A percentile compares a stretch with the other conserved stretches of the same genome.
Conservation (phyloP, 208 protist species). For the Novymonas esmeraldas region DNA sequence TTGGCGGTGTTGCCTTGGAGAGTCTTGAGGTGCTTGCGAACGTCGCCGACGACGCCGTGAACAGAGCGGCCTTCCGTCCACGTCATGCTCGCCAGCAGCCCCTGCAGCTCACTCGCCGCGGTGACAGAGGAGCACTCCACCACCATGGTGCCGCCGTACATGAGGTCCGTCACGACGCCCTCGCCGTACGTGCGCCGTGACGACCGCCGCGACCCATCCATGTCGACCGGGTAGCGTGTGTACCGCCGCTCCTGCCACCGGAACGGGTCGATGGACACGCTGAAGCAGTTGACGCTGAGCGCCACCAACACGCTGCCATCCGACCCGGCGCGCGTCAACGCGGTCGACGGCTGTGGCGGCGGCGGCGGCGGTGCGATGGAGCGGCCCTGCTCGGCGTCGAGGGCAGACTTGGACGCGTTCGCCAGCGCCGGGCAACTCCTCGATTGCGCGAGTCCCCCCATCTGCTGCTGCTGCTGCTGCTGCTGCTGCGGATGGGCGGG, state of each 20-base stretch:
- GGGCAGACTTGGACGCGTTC: conserved; percentile 6
- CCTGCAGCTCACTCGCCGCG: conserved; percentile 47
- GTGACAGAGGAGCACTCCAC: conserved; percentile 58
- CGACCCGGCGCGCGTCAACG: background rate
- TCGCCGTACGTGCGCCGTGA: conserved; percentile 59
- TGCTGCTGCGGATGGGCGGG: too few species aligned
- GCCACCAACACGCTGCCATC: conserved; percentile 21
- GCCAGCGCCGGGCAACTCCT: background rate
- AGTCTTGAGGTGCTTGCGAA: conserved; percentile 39
- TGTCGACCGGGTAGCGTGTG: conserved; percentile 52
- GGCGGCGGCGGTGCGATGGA: background rate
- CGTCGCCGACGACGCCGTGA: conserved; percentile 38
- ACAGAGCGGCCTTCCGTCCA: conserved; percentile 46
- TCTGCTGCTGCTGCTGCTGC: conserved; percentile 7
- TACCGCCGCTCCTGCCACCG: conserved; percentile 57
- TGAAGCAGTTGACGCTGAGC: conserved; percentile 72
- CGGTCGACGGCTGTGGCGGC: background rate
- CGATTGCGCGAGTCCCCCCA: background rate
- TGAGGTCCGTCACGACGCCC: conserved; percentile 83
- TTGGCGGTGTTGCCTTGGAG: conserved; percentile 13
- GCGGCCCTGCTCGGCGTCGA: background rate
- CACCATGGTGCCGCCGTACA: conserved; percentile 82
- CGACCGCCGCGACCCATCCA: conserved; percentile 38
- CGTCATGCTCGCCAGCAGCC: conserved; percentile 38
- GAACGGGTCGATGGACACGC: conserved; percentile 74